Evolutionary conservation across 768 basidiomycete species (phyloP), one percentile per base, ranked within the genome.

Genomic region (Sarcodon sp.): DNA sequence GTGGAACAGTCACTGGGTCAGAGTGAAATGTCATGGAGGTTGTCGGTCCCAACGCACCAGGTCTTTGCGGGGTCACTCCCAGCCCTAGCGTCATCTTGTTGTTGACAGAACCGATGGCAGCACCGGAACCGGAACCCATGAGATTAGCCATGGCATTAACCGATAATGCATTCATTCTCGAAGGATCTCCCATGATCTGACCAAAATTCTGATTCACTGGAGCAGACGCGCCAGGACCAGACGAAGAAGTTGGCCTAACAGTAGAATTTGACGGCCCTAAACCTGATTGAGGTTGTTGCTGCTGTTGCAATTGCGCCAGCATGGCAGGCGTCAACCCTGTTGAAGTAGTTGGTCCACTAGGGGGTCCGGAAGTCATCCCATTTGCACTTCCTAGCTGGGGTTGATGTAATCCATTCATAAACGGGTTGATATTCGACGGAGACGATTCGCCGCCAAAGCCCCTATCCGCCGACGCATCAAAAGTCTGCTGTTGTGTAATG

Each of bases 1-100:
- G 46, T 4, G 64, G 49, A 1, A 43, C 59, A 3, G 63, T 54
- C 12, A 39, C 44, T 33, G 41, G 16, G n/a, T 50, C 38, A 46
- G 50, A 27, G 21, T 27, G 47, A 41, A 45, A 43, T 33, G 45
- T 18, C 38, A 53, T 47, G n/a, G 54, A 43, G 7, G 52, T 41
- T 33, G 50, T 34, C 7, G 51, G 45, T 46, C 47, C 46, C 46
- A 51, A 45, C 33, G 50, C 38, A 21, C 45, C 37, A 16, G 56
- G 13, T 45, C 39, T 27, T 27, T 27, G 21, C 21, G 21, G 21
- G 21, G 3, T 27, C 21, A 27, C 21, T 27, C 21, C 21, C 21
- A 27, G 21, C 21, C 21, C 21, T 27, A 27, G 21, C 21, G 21
- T 27, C 21, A 27, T 27, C 21, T 27, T 27, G 21, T 27, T 27